Base-by-base conservation (phyloP, 208 protist genomes). In the Spongospora subterranea region DNA sequence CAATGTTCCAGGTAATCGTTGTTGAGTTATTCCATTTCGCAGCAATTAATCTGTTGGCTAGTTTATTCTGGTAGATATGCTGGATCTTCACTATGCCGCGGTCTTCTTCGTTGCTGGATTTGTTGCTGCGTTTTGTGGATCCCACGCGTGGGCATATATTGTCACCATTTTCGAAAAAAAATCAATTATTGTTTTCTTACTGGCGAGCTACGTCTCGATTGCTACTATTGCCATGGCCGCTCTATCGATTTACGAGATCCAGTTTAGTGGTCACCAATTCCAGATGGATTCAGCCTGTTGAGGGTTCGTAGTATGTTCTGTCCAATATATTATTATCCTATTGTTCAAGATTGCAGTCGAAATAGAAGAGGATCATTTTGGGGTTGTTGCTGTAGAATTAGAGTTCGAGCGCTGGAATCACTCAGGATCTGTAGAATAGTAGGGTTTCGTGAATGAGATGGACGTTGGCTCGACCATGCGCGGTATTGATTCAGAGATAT, bases 41-140 rank as follows among this genome's bases (percentile, higher is more conserved):
- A 29, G 20, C 17, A 82, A 82, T 82, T n/a, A 39, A 17, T 20
- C n/a, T 35, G 35, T 82, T 43, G 35, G 6, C 6, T n/a, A 82
- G 71, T 82, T 82, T n/a, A 82, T 82, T 6, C 40, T 82, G n/a
- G 17, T 82, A 20, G 71, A 82, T 43, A 82, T 82, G 71, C 71
- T 82, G 35, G 71, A 82, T 43, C n/a, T 82, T n/a, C 71, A 35
- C 13, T 43, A 6, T 20, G 71, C 71, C 35, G n/a, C 40, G 6
- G n/a, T 13, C 6, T 82, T 82, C 71, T 45, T 82, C 17, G 71
- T 82, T 43, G 71, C 71, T 43, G 71, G 71, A 35, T 82, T 82
- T 43, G 40, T 43, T 43, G 71, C 71, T n/a, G 71, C 71, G 6
- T 82, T 39, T n/a, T 82, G 6, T 43, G 71, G 71, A 82, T 45